Evolutionary conservation across 441 rosid genomes (phyloP).

Genomic region (Raphanus hybrid): DNA sequence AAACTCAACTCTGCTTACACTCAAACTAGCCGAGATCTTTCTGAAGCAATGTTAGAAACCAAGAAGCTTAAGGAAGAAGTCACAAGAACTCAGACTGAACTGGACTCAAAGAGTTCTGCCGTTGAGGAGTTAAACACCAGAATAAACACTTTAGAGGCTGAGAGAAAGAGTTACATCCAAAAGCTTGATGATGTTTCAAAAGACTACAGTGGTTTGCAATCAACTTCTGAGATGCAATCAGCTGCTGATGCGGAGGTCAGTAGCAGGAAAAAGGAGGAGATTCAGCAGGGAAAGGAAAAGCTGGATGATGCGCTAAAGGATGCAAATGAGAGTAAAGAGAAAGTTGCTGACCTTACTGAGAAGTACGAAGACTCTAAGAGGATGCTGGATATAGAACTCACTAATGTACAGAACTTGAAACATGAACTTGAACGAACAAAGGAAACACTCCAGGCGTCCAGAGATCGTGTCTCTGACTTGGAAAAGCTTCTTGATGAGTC

Average conservation of each 20-base stretch:
- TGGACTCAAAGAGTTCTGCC: constrained; percentile 54
- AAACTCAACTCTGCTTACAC: constrained; percentile 48
- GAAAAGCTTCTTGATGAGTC: constrained; percentile 59
- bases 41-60: constrained; percentile 54
- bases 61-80: constrained; percentile 54
- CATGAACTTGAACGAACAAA: constrained; percentile 59
- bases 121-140: constrained; percentile 61
- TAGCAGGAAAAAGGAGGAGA: constrained; percentile 57
- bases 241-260: constrained; percentile 57
- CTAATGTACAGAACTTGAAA: constrained; percentile 51
- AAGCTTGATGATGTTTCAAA: constrained; percentile 54
- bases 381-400: constrained; percentile 56
- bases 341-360: constrained; percentile 51
- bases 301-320: constrained; percentile 53
- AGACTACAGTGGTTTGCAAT: constrained; percentile 59
- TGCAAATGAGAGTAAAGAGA: constrained; percentile 44
- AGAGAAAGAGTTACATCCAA: constrained; percentile 56
- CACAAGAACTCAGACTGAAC: constrained; percentile 46
- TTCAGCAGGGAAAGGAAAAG: constrained; percentile 55
- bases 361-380: constrained; percentile 63
- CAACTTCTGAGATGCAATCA: constrained; percentile 60
- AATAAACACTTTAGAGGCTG: constrained; percentile 51
- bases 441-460: constrained; percentile 58
- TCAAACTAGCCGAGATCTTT: constrained; percentile 60
- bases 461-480: constrained; percentile 59